Percentiles rank a stretch among this genome's conserved stretches.
phyloP scores from a whole-genome alignment of 805 yeast species.

The Cyberlindnera maritima region DNA sequence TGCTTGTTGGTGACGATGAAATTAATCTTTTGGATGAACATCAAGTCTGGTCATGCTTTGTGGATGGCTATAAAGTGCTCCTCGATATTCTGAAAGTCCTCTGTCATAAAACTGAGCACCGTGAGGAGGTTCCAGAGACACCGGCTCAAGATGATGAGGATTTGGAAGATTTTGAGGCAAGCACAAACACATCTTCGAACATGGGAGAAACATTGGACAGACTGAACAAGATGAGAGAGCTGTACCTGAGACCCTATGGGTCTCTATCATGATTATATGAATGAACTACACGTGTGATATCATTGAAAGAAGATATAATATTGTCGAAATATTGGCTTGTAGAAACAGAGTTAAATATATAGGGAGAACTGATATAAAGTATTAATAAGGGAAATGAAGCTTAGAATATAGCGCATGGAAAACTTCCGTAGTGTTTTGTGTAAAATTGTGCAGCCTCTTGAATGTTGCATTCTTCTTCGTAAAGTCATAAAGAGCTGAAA shows the following conservation, averaged over 20 bases:
- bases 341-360: too few species aligned
- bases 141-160: neutral
- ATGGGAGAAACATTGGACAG: slow-evolving; percentile 3
- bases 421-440: neutral
- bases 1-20: slow-evolving; percentile 25
- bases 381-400: too few species aligned
- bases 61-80: slow-evolving; percentile 22
- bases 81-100: slow-evolving; percentile 9
- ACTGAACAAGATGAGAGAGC: slow-evolving; percentile 14
- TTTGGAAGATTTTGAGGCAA: neutral
- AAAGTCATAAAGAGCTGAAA: slow-evolving; percentile 1
- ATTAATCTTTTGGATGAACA: slow-evolving; percentile 35
- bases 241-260: slow-evolving; percentile 10
- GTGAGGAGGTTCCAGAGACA: neutral
- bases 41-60: slow-evolving; percentile 37
- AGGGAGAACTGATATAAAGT: neutral
- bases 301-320: too few species aligned
- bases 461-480: slow-evolving; percentile 1
- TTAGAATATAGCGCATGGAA: too few species aligned
- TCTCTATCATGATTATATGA: neutral
- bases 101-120: neutral
- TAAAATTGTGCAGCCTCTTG: neutral
- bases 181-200: neutral
- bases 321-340: too few species aligned
- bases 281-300: neutral